These are phyloP conservation scores for Sugiyamaella qingdaonensis DNA, from an alignment of 805 yeast genomes.

Conservation along the genomic window DNA sequence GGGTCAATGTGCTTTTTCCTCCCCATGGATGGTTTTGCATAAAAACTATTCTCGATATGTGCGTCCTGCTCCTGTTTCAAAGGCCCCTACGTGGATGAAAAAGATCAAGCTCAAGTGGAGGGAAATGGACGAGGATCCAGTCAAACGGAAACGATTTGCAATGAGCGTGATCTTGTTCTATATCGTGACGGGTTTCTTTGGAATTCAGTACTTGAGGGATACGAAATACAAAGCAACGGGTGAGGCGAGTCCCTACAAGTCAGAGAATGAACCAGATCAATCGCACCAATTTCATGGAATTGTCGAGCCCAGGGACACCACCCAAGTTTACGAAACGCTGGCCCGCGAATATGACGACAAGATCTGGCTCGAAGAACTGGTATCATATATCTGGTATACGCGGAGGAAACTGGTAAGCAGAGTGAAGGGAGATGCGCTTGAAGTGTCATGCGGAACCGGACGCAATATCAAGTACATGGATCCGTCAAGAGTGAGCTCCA, in stretches of 20 bases:
- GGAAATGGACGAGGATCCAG: slow-evolving; percentile 17
- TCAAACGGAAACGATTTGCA: slow-evolving; percentile 18
- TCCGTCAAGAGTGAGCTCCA: slow-evolving; percentile 55
- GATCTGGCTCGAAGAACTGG: slow-evolving; percentile 68
- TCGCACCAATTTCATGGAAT: slow-evolving; percentile 33
- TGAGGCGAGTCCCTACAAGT: slow-evolving; percentile 30
- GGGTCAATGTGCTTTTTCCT: too few relatives aligned
- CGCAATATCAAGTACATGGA: slow-evolving; percentile 77
- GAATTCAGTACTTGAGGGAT: slow-evolving; percentile 30
- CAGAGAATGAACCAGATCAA: slow-evolving; percentile 13
- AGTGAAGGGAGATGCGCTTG: slow-evolving; percentile 83
- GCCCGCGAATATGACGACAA: slow-evolving; percentile 80
- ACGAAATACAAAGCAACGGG: slow-evolving; percentile 35
- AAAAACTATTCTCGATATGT: background rate
- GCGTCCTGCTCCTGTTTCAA: slow-evolving; percentile 1
- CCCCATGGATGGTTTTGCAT: too few relatives aligned
- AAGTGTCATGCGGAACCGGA: slow-evolving; percentile 95
- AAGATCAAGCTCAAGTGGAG: slow-evolving; percentile 11
- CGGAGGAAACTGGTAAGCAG: slow-evolving; percentile 78
- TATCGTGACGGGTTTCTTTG: slow-evolving; percentile 21
- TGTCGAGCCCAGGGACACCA: slow-evolving; percentile 74
- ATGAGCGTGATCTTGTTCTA: slow-evolving; percentile 22
- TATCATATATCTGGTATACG: slow-evolving; percentile 43
- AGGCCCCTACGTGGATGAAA: slow-evolving; percentile 4
- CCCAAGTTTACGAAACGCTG: slow-evolving; percentile 55